Base-by-base conservation (phyloP, 2,329 filamentous ascomycete genomes). In the Ophiosphaerella herpotricha region DNA sequence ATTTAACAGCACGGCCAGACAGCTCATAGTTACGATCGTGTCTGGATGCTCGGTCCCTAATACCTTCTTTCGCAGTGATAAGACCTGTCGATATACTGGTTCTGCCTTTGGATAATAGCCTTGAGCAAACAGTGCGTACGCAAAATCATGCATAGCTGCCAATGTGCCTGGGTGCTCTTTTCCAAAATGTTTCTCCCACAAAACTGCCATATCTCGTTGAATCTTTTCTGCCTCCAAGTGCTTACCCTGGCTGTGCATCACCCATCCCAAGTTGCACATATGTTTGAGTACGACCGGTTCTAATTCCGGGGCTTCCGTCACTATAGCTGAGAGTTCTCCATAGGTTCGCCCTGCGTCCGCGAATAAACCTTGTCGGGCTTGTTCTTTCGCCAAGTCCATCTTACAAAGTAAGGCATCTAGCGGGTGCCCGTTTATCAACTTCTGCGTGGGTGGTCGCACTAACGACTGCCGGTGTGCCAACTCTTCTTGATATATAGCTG, bases 141-240 rank as follows among this genome's bases (percentile, higher is more conserved):
- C 46, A 4, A 54, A 12, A 7, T 37, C 31, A 23, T 43, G 31
- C 2, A 44, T 38, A 12, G 35, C 46, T 8, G 12, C 12, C 2
- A 43, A 9, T 21, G 43, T 47, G 11, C 35, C 8, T 26, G 40
- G 36, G 14, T 54, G 43, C 21, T 38, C 36, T 13, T 42, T 37
- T 13, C 45, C 42, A n/a, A 46, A 14, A 11, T 43, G 7, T 38
- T 33, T 42, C 14, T 48, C 39, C 11, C 24, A 35, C 37, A 39
- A 4, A 5, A 7, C 8, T 3, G 46, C 16, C 16, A 26, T 24
- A 2, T 39, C 23, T 14, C 34, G 35, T 29, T 46, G 31, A 16
- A 53, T 48, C 16, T 24, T 29, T 31, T 49, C 46, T 13, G 50
- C 46, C 16, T 45, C 40, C 7, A n/a, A 7, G 21, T 37, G 37